Conservation (phyloP, 306 rosid species). For the Corylus heterophylla region DNA sequence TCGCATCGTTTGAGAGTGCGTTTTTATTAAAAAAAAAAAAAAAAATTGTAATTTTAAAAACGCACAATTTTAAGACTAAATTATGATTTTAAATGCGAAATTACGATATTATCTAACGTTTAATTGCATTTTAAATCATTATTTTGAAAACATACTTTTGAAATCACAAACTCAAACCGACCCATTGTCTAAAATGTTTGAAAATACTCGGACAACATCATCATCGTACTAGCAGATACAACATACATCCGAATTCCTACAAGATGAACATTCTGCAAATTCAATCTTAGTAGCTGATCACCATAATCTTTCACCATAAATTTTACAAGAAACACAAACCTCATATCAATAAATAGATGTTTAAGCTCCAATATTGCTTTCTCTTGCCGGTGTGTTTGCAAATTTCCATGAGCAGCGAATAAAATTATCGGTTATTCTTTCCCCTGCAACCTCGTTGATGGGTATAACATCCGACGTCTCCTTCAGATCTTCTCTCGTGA, state of each 20-base stretch:
- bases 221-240: background rate
- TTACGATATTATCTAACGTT: too few relatives aligned
- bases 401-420: constrained; percentile 59
- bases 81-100: too few relatives aligned
- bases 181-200: background rate
- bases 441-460: constrained; percentile 43
- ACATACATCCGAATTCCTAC: background rate
- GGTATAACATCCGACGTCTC: constrained; percentile 51
- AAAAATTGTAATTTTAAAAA: too few relatives aligned
- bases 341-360: background rate
- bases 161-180: too few relatives aligned
- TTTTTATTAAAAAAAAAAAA: too few relatives aligned
- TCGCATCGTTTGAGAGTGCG: too few relatives aligned
- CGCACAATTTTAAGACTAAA: too few relatives aligned
- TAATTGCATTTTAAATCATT: too few relatives aligned
- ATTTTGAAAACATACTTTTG: too few relatives aligned
- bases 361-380: background rate
- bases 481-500: constrained; percentile 41
- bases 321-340: background rate
- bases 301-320: background rate
- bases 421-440: constrained; percentile 35
- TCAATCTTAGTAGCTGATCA: background rate
- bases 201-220: background rate
- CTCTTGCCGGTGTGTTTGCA: constrained; percentile 45
- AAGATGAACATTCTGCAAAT: background rate